Evolutionary conservation across 2,329 filamentous ascomycete genomes (phyloP).

Genomic region (Zymoseptoria crescenta): DNA sequence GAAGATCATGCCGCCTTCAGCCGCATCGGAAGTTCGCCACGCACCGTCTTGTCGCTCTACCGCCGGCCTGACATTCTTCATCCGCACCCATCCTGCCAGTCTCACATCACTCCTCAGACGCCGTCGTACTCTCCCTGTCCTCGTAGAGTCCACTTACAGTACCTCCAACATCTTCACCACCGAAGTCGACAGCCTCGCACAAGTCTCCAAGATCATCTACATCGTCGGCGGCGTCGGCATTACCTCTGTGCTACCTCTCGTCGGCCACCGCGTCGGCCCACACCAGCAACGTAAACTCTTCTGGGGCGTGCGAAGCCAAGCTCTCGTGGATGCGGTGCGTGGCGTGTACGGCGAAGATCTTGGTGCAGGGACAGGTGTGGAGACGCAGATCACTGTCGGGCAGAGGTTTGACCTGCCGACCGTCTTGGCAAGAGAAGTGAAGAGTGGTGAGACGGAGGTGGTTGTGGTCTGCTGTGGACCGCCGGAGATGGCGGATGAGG

Average conservation of each 20-base stretch:
- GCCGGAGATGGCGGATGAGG: slow-evolving; percentile 35
- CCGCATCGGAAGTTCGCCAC: background rate
- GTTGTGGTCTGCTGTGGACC: slow-evolving; percentile 40
- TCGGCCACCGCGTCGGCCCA: slow-evolving; percentile 22
- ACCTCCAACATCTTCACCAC: background rate
- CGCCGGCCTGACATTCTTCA: slow-evolving; percentile 30
- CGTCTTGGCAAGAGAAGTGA: slow-evolving; percentile 28
- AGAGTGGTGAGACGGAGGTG: slow-evolving; percentile 24
- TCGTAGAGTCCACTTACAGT: slow-evolving; percentile 37
- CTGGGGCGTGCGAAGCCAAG: slow-evolving; percentile 30
- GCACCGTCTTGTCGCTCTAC: background rate
- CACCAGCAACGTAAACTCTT: slow-evolving; percentile 28
- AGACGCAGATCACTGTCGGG: slow-evolving; percentile 31
- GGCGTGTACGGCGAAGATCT: background rate
- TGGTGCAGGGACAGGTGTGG: slow-evolving; percentile 9
- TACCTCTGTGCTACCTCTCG: slow-evolving; percentile 36
- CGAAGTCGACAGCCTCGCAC: slow-evolving; percentile 1
- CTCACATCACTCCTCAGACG: slow-evolving; percentile 29
- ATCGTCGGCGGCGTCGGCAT: slow-evolving; percentile 45
- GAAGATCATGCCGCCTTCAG: background rate
- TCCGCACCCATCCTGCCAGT: slow-evolving; percentile 30
- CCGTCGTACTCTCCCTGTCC: slow-evolving; percentile 12
- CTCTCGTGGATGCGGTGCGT: slow-evolving; percentile 18
- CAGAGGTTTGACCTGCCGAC: slow-evolving; percentile 28
- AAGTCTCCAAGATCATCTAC: slow-evolving; percentile 31